A percentile compares a stretch with the other conserved stretches of the same genome.
Evolutionary conservation across 2,329 filamentous ascomycete genomes (phyloP).

Genomic region (Neodidymelliopsis sp.): DNA sequence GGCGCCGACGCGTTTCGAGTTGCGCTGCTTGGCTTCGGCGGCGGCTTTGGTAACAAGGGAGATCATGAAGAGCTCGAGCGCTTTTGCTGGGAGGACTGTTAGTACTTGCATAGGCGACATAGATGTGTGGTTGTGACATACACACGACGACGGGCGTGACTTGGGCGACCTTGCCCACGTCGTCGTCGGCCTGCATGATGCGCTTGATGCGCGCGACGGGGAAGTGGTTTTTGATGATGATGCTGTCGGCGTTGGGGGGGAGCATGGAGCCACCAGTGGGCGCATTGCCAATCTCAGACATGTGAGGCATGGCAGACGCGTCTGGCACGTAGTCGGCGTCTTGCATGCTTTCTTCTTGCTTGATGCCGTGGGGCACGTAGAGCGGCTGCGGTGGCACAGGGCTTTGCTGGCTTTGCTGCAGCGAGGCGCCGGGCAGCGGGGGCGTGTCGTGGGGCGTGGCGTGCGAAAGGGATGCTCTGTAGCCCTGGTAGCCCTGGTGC

Average conservation of each 20-base stretch:
- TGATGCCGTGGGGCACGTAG: constrained; percentile 41
- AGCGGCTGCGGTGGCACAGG: constrained; percentile 15
- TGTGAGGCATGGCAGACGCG: constrained; percentile 33
- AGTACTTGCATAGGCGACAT: neutral
- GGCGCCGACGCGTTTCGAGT: constrained; percentile 88
- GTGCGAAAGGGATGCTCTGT: constrained; percentile 47
- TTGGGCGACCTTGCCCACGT: constrained; percentile 97
- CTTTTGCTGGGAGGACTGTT: constrained; percentile 70
- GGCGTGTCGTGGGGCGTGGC: constrained; percentile 29
- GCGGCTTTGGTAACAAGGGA: constrained; percentile 89
- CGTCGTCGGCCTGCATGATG: constrained; percentile 99
- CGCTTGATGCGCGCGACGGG: constrained; percentile 97
- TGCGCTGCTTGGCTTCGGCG: constrained; percentile 79
- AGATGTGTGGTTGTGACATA: constrained; percentile 51
- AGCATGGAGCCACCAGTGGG: constrained; percentile 34
- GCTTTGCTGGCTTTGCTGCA: constrained; percentile 28
- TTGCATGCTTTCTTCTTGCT: constrained; percentile 40
- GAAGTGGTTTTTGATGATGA: constrained; percentile 92
- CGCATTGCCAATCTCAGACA: constrained; percentile 33
- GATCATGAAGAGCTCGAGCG: constrained; percentile 97
- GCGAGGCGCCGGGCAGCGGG: constrained; percentile 26
- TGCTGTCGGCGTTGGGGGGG: constrained; percentile 54
- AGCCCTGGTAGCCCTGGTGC: constrained; percentile 48
- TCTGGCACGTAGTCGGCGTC: constrained; percentile 49
- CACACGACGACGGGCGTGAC: constrained; percentile 94